phyloP scores from a whole-genome alignment of 2,329 filamentous ascomycete genomes.

The Aspergillus sp. region DNA sequence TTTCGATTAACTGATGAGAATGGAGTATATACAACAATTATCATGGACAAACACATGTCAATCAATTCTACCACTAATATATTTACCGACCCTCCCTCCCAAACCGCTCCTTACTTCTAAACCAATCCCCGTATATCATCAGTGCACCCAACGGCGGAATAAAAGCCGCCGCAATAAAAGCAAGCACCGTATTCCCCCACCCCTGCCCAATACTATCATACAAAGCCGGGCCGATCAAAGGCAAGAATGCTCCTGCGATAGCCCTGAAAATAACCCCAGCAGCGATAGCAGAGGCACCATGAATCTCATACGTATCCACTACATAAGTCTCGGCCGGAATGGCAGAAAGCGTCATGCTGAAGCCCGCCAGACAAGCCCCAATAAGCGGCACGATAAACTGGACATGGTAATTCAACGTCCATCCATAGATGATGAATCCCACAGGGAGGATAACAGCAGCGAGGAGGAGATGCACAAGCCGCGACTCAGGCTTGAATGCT shows the following conservation, averaged over 20 bases:
- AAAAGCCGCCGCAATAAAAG: background rate
- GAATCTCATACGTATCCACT: background rate
- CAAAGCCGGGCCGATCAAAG: background rate
- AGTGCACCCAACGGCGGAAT: background rate
- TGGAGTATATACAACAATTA: background rate
- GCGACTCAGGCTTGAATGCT: slow-evolving; percentile 1
- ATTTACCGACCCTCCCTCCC: background rate
- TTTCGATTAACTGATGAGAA: background rate
- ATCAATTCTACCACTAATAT: no score
- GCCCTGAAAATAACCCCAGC: background rate
- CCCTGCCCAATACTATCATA: background rate
- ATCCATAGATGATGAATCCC: background rate
- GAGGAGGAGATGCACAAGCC: background rate
- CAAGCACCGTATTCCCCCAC: background rate
- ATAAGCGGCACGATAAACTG: background rate
- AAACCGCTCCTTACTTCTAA: background rate
- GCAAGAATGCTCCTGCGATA: background rate
- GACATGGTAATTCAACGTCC: background rate
- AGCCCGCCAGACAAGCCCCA: background rate
- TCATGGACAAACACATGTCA: no score
- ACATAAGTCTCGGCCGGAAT: background rate
- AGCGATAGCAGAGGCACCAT: background rate
- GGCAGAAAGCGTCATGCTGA: background rate
- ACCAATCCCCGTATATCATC: background rate
- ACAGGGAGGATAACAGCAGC: background rate